Conservation (phyloP, 1,139 yeast genomes). For the Diutina siamensis region DNA sequence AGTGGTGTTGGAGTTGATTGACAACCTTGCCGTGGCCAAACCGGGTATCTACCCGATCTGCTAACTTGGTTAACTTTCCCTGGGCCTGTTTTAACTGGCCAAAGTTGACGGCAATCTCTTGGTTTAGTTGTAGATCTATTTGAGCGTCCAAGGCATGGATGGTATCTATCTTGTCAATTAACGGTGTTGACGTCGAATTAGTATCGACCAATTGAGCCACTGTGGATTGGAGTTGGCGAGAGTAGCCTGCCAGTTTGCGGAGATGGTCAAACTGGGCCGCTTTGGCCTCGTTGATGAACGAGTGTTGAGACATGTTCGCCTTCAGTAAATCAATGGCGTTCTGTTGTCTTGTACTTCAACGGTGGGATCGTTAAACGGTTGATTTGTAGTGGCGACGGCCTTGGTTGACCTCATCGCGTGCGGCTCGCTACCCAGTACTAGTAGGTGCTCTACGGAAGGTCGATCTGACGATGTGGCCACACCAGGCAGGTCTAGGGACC, state of each 20-base stretch:
- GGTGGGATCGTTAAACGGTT: too few species aligned
- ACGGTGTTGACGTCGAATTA: constrained; percentile 18
- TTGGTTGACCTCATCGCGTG: constrained; percentile 4
- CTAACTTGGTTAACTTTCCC: constrained; percentile 13
- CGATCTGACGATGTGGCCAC: constrained; percentile 6
- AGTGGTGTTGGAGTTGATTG: constrained; percentile 25
- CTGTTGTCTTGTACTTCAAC: too few species aligned
- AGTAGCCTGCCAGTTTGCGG: constrained; percentile 18
- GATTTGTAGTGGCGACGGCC: too few species aligned
- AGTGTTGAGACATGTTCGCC: neutral
- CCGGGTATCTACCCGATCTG: constrained; percentile 11
- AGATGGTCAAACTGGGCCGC: constrained; percentile 20
- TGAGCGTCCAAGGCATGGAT: constrained; percentile 29
- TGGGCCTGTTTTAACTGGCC: constrained; percentile 16
- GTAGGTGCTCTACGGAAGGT: too few species aligned
- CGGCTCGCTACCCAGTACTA: neutral
- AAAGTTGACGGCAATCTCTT: constrained; percentile 18
- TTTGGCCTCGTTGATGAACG: constrained; percentile 21
- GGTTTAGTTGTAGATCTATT: constrained; percentile 24
- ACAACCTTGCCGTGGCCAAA: constrained; percentile 10
- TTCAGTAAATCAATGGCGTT: too few species aligned
- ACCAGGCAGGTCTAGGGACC: neutral
- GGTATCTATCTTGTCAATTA: constrained; percentile 33
- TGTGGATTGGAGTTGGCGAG: constrained; percentile 19
- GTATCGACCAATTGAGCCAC: constrained; percentile 16